These are phyloP conservation scores for Gentiana macrophylla DNA, from an alignment of 257 asterid species.

Conservation along the genomic window DNA sequence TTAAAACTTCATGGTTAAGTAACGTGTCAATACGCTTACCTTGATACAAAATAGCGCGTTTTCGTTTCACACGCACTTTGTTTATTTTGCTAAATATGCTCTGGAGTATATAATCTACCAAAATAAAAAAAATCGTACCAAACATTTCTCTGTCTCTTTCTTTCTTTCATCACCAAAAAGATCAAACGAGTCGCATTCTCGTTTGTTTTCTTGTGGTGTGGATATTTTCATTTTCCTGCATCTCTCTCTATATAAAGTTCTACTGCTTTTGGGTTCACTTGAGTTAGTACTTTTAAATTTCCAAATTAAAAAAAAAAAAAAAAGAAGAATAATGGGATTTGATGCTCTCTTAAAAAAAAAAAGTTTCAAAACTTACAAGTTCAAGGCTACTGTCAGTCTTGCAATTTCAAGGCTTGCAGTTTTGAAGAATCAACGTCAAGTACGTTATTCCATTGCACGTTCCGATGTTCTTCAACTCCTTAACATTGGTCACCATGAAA, in stretches of 20 bases:
- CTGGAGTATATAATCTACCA: too few species aligned
- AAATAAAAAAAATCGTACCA: too few species aligned
- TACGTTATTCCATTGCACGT: constrained; percentile 40
- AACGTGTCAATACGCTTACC: constrained; percentile 1
- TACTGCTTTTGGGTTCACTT: background rate
- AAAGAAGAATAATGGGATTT: constrained; percentile 54
- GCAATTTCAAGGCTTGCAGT: constrained; percentile 54
- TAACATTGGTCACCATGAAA: constrained; percentile 34
- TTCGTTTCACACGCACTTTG: too few species aligned
- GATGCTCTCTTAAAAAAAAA: constrained; percentile 52
- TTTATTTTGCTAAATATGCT: too few species aligned
- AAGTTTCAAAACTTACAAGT: constrained; percentile 26
- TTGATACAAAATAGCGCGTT: too few species aligned
- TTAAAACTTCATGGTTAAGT: constrained; percentile 2
- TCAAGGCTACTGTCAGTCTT: constrained; percentile 42
- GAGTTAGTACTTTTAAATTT: background rate
- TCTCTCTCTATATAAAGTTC: background rate
- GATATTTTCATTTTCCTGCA: background rate
- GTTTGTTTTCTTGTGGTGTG: background rate
- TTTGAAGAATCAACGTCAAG: constrained; percentile 65
- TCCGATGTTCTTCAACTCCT: constrained; percentile 66
- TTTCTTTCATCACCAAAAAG: background rate
- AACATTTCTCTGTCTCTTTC: background rate
- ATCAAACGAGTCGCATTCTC: background rate
- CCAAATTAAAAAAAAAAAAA: background rate